Evolutionary conservation across 306 rosid species (phyloP).

Genomic region (Prunus salicina): DNA sequence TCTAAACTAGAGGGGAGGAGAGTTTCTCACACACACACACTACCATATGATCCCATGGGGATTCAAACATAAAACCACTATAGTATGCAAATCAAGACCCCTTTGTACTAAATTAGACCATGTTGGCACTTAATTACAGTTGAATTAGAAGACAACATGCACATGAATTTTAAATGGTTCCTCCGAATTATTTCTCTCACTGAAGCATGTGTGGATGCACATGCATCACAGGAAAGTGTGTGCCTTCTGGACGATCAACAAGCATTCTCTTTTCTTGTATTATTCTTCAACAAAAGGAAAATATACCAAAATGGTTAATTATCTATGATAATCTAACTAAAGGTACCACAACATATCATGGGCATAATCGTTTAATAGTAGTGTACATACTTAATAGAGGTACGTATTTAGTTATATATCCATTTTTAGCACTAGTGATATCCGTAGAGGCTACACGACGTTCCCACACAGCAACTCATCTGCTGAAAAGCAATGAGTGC

Average conservation of each 20-base stretch:
- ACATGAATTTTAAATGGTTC: neutral
- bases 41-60: too few relatives aligned
- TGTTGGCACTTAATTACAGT: too few relatives aligned
- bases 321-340: neutral
- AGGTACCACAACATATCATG: neutral
- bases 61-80: too few relatives aligned
- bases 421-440: neutral
- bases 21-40: too few relatives aligned
- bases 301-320: neutral
- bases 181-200: too few relatives aligned
- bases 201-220: neutral
- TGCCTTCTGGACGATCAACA: too few relatives aligned
- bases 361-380: neutral
- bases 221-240: neutral
- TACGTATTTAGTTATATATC: too few relatives aligned
- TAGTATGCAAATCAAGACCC: too few relatives aligned
- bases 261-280: neutral
- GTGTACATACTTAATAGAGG: neutral
- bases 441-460: neutral
- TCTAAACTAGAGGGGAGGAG: too few relatives aligned
- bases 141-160: neutral
- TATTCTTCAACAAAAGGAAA: neutral
- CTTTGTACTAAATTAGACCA: too few relatives aligned
- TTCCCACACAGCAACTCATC: neutral
- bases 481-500: neutral